Percentiles rank a stretch among this genome's conserved stretches.
These are phyloP conservation scores for Podosphaera aphanis DNA, from an alignment of 2,329 filamentous ascomycete species.

Conservation along the genomic window DNA sequence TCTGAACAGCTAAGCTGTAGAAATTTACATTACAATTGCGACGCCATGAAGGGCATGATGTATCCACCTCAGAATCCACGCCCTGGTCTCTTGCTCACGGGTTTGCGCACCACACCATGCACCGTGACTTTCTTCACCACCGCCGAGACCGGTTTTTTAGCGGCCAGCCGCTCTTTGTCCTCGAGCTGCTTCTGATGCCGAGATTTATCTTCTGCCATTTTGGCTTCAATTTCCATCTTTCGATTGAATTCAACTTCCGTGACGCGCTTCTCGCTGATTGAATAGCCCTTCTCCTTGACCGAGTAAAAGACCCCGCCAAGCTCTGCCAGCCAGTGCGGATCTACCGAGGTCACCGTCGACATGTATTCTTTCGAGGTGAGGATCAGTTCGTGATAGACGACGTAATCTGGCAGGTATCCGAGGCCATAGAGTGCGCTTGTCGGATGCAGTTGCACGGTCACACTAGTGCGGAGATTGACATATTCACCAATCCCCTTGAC, in stretches of 20 bases:
- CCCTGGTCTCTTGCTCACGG: conserved; percentile 30
- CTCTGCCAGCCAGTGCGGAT: conserved; percentile 92
- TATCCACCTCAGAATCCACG: conserved; percentile 20
- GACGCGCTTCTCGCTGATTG: conserved; percentile 59
- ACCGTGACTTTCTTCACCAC: conserved; percentile 32
- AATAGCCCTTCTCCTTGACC: conserved; percentile 93
- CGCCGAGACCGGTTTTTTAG: conserved; percentile 20
- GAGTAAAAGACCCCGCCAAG: conserved; percentile 93
- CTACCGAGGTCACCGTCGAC: conserved; percentile 85
- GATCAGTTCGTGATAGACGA: conserved; percentile 94
- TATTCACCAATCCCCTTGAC: conserved; percentile 95
- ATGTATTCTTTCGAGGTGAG: conserved; percentile 95
- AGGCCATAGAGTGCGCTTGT: conserved; percentile 81
- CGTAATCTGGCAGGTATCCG: conserved; percentile 86
- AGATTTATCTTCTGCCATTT: conserved; percentile 73
- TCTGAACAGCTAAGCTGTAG: too few relatives aligned
- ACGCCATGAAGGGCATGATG: too few relatives aligned
- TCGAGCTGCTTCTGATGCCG: conserved; percentile 33
- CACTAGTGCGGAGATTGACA: conserved; percentile 82
- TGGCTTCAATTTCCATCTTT: conserved; percentile 76
- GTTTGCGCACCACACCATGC: conserved; percentile 39
- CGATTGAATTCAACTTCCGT: conserved; percentile 81
- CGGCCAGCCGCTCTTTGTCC: conserved; percentile 24
- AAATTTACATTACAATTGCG: too few relatives aligned
- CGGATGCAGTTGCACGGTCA: conserved; percentile 82